A percentile compares a stretch with the other conserved stretches of the same genome.
phyloP scores from a whole-genome alignment of 768 basidiomycete genomes.

The Mycena albidolilacea region DNA sequence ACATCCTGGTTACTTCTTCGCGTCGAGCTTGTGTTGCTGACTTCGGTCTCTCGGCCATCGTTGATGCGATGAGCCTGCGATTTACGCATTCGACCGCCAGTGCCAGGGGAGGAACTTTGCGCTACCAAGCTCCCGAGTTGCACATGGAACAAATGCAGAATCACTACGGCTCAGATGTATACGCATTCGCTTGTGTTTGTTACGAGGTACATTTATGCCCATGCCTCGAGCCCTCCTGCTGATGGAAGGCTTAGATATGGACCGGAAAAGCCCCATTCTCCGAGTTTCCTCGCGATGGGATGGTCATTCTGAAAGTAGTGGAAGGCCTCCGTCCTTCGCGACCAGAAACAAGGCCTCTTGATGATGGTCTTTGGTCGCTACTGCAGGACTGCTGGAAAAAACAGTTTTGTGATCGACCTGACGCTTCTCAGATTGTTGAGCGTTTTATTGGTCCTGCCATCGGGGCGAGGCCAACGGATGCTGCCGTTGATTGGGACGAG shows the following conservation, averaged over 20 bases:
- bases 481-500: conserved; percentile 31
- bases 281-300: conserved; percentile 17
- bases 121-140: conserved; percentile 35
- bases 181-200: conserved; percentile 35
- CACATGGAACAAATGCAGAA: background rate
- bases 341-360: conserved; percentile 2
- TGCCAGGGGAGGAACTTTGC: conserved; percentile 23
- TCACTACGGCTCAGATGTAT: conserved; percentile 30
- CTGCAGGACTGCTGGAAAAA: conserved; percentile 31
- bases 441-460: conserved; percentile 20
- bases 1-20: conserved; percentile 40
- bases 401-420: conserved; percentile 16
- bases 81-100: conserved; percentile 34
- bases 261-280: conserved; percentile 27
- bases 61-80: conserved; percentile 25
- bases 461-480: conserved; percentile 17
- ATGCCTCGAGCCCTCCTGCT: background rate
- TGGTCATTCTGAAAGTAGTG: conserved; percentile 17
- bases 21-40: conserved; percentile 38
- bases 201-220: conserved; percentile 25
- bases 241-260: conserved; percentile 18
- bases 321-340: conserved; percentile 23
- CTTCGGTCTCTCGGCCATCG: conserved; percentile 37
- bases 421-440: conserved; percentile 15
- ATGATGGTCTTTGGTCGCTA: conserved; percentile 31